Evolutionary conservation across 495 filamentous ascomycete species (phyloP).

Genomic region (Aspergillus diversus): DNA sequence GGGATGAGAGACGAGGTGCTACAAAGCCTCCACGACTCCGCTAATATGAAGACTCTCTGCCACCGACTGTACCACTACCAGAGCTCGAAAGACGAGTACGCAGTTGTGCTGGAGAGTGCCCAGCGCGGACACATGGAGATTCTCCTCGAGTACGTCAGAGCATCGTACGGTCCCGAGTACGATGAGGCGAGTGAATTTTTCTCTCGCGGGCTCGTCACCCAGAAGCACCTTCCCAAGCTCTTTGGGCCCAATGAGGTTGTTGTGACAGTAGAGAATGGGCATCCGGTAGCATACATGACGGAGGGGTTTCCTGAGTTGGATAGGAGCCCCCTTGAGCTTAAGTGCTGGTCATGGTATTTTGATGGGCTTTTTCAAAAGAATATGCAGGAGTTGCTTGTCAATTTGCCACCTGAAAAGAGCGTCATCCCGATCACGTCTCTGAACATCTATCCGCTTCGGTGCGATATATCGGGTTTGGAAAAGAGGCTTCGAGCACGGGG

Average conservation of each 20-base stretch:
- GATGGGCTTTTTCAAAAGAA: constrained; percentile 2
- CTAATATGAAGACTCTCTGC: not conserved
- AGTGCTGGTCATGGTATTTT: constrained; percentile 9
- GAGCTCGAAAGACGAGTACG: not conserved
- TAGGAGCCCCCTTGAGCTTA: not conserved
- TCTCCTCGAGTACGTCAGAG: not conserved
- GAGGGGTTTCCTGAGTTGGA: not conserved
- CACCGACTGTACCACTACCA: not conserved
- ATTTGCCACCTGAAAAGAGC: not conserved
- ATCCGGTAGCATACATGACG: not conserved
- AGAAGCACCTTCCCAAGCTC: constrained; percentile 5
- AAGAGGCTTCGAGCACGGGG: not conserved
- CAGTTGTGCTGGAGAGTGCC: no score
- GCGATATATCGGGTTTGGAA: not conserved
- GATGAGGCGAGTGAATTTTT: constrained; percentile 2
- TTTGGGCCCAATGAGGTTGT: not conserved
- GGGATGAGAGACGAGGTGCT: no score
- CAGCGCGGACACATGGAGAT: not conserved
- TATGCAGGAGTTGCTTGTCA: not conserved
- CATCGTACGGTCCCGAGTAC: not conserved
- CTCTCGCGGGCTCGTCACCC: not conserved
- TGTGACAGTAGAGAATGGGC: not conserved
- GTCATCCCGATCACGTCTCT: not conserved
- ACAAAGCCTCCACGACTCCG: no score
- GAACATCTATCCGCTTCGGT: constrained; percentile 7